Evolutionary conservation across 805 yeast genomes (phyloP), one percentile per base, ranked within the genome.

Genomic region (Metschnikowia henanensis): DNA sequence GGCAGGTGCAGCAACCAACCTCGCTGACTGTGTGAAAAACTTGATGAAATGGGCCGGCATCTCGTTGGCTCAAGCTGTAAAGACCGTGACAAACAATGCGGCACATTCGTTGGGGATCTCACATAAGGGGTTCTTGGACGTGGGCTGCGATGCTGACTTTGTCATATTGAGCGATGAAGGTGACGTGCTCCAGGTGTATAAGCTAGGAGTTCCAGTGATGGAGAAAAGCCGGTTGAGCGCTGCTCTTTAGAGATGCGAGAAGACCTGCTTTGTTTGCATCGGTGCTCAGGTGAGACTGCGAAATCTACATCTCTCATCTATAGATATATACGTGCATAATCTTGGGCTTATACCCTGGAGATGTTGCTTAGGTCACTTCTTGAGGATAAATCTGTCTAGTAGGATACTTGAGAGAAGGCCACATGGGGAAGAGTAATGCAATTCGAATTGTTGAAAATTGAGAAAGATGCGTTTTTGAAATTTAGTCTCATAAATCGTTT

Each of bases 1-100:
- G 59, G 84, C 84, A 8, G 84, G 84, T 21, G 74, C 80, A 16
- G 82, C 81, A n/a, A 76, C 83, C 7, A 72, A 76, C 23, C 68
- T 79, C 39, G 73, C 77, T 20, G 68, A 68, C 40, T 75, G 81
- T 55, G 59, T 79, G 25, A 64, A 76, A 47, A 78, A 79, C 59
- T 64, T 78, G 41, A 65, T 72, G 56, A 47, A 61, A 34, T 79
- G 84, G 84, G 65, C 77, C 4, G 61, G 64, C 19, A 61, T 77
- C 20, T 50, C 75, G 4, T 63, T 79, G 44, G 74, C 77, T 8
- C 68, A 74, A 54, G 83, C 82, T n/a, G 65, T 79, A n/a, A 66
- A 73, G 50, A 70, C 81, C 3, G 80, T 72, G 34, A 79, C 84
- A 32, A 73, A 76, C 46, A 72, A 75, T 50, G 77, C 84, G 13